Evolutionary conservation across 2,329 filamentous ascomycete genomes (phyloP).

Genomic region (Diaporthe ilicicola): DNA sequence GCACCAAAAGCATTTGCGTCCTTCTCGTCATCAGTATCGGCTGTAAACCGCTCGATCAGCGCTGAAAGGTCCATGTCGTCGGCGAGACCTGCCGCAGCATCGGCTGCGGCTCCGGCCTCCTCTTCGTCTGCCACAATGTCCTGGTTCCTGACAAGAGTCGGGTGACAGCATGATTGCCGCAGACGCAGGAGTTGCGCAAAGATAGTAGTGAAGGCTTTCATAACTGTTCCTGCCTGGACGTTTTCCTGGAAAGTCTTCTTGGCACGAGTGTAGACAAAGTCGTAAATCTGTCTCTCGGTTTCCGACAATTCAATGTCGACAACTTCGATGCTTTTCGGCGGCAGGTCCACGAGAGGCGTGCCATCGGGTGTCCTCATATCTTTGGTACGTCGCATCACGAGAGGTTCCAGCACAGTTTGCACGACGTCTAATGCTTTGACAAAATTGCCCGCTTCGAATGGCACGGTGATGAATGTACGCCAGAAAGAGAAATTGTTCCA

Average conservation of each 20-base stretch:
- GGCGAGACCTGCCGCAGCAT: constrained; percentile 81
- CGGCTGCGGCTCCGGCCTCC: constrained; percentile 79
- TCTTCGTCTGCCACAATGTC: constrained; percentile 88
- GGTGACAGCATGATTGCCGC: constrained; percentile 94
- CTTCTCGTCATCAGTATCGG: constrained; percentile 67
- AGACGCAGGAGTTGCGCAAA: constrained; percentile 95
- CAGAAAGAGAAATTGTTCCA: constrained; percentile 99
- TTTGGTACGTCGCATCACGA: constrained; percentile 95
- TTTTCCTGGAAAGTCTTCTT: constrained; percentile 87
- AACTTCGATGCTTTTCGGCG: constrained; percentile 82
- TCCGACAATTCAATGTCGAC: constrained; percentile 87
- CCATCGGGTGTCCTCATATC: constrained; percentile 97
- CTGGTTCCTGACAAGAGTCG: constrained; percentile 85
- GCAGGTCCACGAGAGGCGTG: constrained; percentile 77
- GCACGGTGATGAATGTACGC: constrained; percentile 98
- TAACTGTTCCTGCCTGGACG: constrained; percentile 87
- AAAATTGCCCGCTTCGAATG: constrained; percentile 95
- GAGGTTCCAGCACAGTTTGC: constrained; percentile 92
- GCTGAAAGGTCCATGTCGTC: constrained; percentile 96
- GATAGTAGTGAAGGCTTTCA: constrained; percentile 96
- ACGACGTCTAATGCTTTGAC: constrained; percentile 94
- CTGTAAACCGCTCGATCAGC: constrained; percentile 85
- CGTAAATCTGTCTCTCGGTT: constrained; percentile 88
- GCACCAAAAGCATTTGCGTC: constrained; percentile 80
- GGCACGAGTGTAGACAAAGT: constrained; percentile 84